Conservation (phyloP, 495 filamentous ascomycete genomes). For the Hypoxylon crocopeplum region DNA sequence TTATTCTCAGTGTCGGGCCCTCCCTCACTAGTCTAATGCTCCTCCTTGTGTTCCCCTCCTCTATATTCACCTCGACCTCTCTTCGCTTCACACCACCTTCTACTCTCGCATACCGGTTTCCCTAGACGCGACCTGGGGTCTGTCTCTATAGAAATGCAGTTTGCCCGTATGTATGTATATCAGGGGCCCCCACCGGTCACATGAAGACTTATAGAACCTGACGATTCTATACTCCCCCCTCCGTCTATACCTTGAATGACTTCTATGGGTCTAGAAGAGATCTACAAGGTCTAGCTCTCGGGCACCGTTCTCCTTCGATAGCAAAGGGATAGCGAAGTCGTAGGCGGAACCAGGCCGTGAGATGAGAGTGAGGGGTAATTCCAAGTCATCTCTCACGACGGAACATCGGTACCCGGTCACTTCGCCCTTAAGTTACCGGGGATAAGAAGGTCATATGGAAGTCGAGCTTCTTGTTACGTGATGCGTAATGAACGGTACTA, state of each 20-base stretch:
- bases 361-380: slow-evolving; percentile 43
- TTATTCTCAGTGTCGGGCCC: slow-evolving; percentile 23
- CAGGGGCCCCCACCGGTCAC: slow-evolving; percentile 39
- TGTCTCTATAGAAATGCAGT: slow-evolving; percentile 18
- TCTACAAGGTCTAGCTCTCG: slow-evolving; percentile 24
- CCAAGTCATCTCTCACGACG: slow-evolving; percentile 22
- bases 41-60: slow-evolving; percentile 31
- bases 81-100: slow-evolving; percentile 39
- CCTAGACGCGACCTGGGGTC: slow-evolving; percentile 20
- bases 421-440: slow-evolving; percentile 25
- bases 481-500: too few species aligned
- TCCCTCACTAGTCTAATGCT: slow-evolving; percentile 32
- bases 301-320: slow-evolving; percentile 7
- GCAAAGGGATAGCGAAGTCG: slow-evolving; percentile 29
- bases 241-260: too few species aligned
- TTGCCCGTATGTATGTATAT: slow-evolving; percentile 18
- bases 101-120: slow-evolving; percentile 20
- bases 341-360: slow-evolving; percentile 36
- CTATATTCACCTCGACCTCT: neutral
- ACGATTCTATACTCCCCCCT: slow-evolving; percentile 19
- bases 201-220: slow-evolving; percentile 31
- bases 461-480: slow-evolving; percentile 12
- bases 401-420: slow-evolving; percentile 28
- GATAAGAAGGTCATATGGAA: slow-evolving; percentile 29
- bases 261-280: slow-evolving; percentile 17